These are phyloP conservation scores for Triangularia setosa DNA, from an alignment of 2,329 filamentous ascomycete species.

Conservation along the genomic window DNA sequence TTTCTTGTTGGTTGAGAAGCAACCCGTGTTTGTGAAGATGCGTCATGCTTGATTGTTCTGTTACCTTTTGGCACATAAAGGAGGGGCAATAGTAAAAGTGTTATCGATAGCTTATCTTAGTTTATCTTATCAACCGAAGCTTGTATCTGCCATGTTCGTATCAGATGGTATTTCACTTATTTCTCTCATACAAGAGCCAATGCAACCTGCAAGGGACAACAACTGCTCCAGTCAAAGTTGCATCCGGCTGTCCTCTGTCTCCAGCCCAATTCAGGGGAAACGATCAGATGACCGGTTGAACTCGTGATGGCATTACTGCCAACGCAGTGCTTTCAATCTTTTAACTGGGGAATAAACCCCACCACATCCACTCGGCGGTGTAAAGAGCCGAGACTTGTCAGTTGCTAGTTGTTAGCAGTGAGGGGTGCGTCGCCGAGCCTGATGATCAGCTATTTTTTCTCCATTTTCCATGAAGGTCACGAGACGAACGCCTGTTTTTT, in stretches of 20 bases:
- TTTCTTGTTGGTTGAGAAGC: background rate
- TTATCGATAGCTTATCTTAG: background rate
- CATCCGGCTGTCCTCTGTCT: background rate
- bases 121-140: background rate
- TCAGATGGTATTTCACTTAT: background rate
- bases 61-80: background rate
- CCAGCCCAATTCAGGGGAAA: background rate
- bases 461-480: conserved; percentile 1
- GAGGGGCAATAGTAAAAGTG: background rate
- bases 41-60: background rate
- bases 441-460: background rate
- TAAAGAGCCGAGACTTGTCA: background rate
- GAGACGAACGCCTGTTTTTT: background rate
- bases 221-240: background rate
- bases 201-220: background rate
- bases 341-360: background rate
- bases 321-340: background rate
- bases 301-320: background rate
- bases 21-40: background rate
- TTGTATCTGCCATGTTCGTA: background rate
- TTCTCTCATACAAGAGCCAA: background rate
- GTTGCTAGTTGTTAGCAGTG: background rate
- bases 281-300: background rate
- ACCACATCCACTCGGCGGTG: conserved; percentile 4
- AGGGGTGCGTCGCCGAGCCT: background rate